These are phyloP conservation scores for Spiromastix sp. DNA, from an alignment of 2,329 filamentous ascomycete species.

Conservation along the genomic window DNA sequence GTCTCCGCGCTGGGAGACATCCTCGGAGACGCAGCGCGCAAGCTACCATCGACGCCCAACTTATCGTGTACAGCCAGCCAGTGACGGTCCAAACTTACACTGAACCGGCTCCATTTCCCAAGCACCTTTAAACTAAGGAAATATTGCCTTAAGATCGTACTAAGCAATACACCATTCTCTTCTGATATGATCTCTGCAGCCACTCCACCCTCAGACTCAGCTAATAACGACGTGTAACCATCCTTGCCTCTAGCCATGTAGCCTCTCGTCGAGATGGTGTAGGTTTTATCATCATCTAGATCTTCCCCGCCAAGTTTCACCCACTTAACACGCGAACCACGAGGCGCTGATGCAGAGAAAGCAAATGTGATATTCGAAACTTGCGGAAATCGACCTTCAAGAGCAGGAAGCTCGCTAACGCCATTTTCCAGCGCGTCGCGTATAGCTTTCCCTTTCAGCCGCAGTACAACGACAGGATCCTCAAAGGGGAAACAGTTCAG, in stretches of 20 bases:
- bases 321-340: slow-evolving; percentile 53
- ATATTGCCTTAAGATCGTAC: slow-evolving; percentile 78
- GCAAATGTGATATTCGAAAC: slow-evolving; percentile 72
- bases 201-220: slow-evolving; percentile 62
- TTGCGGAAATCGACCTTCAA: slow-evolving; percentile 78
- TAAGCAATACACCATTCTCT: slow-evolving; percentile 79
- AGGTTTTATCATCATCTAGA: slow-evolving; percentile 53
- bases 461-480: slow-evolving; percentile 73
- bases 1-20: not conserved
- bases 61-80: slow-evolving; percentile 57
- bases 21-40: slow-evolving; percentile 21
- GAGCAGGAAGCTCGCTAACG: slow-evolving; percentile 67
- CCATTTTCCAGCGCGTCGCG: slow-evolving; percentile 76
- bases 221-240: slow-evolving; percentile 67
- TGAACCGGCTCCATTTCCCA: slow-evolving; percentile 67
- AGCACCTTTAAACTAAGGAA: slow-evolving; percentile 78
- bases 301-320: slow-evolving; percentile 52
- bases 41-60: slow-evolving; percentile 44
- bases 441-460: slow-evolving; percentile 60
- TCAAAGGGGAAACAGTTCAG: slow-evolving; percentile 88
- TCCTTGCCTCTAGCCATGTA: slow-evolving; percentile 89
- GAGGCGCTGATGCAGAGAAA: slow-evolving; percentile 54
- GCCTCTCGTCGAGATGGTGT: slow-evolving; percentile 67
- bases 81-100: slow-evolving; percentile 50
- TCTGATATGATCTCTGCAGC: slow-evolving; percentile 73